These are phyloP conservation scores for Hibiscus syriacus DNA, from an alignment of 345 rosid genomes.

Conservation along the genomic window DNA sequence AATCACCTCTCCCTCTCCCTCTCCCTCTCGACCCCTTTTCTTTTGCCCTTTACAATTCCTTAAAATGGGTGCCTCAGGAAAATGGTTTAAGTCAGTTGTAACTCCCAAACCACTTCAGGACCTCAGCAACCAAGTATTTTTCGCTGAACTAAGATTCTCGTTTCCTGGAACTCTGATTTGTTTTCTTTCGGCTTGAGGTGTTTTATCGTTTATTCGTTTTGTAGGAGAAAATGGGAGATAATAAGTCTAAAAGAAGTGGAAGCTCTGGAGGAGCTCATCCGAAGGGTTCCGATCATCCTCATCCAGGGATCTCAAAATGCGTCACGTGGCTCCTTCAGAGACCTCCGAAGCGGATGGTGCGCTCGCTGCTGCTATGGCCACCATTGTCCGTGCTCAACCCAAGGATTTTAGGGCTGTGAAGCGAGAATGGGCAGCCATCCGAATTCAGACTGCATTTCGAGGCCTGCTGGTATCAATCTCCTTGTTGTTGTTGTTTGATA, in stretches of 20 bases:
- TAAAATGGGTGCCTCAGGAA: conserved; percentile 71
- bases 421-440: conserved; percentile 86
- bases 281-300: conserved; percentile 42
- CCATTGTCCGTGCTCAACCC: conserved; percentile 66
- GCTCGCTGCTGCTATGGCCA: conserved; percentile 70
- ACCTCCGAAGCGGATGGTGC: conserved; percentile 34
- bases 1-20: neutral
- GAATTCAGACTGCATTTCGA: conserved; percentile 80
- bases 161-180: neutral
- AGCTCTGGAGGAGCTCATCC: conserved; percentile 79
- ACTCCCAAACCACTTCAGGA: conserved; percentile 33
- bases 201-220: conserved; percentile 2
- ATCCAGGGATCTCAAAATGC: conserved; percentile 38
- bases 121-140: conserved; percentile 34
- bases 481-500: neutral
- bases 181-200: neutral
- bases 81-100: conserved; percentile 63
- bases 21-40: neutral
- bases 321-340: conserved; percentile 36
- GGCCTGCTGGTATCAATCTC: conserved; percentile 46
- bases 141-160: too few species aligned
- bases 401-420: conserved; percentile 60
- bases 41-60: conserved; percentile 5
- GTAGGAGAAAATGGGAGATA: conserved; percentile 39
- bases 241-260: conserved; percentile 63